Evolutionary conservation across 75 land plant species (phyloP).

Genomic region (Larix kaempferi): DNA sequence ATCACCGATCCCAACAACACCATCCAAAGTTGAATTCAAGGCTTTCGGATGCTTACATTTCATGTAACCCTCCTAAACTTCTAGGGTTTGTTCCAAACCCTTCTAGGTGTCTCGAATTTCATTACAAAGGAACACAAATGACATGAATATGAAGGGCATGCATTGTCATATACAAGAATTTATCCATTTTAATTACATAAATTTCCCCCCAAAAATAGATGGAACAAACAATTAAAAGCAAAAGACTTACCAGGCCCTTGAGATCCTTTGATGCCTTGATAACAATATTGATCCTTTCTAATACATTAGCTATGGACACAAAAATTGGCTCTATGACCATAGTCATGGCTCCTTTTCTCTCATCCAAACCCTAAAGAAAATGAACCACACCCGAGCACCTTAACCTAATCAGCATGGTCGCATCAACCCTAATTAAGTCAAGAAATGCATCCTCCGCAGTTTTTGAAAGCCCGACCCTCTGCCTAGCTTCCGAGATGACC

Average conservation of each 20-base stretch:
- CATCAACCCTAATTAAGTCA: constrained; percentile 78
- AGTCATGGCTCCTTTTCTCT: constrained; percentile 95
- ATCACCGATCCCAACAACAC: no score
- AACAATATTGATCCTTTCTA: constrained; percentile 69
- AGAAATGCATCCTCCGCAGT: constrained; percentile 89
- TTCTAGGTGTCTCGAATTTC: no score
- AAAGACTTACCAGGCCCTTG: constrained; percentile 72
- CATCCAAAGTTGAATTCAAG: no score
- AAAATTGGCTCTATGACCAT: constrained; percentile 98
- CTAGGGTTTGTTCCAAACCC: no score
- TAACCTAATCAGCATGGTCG: constrained; percentile 65
- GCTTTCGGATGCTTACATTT: no score
- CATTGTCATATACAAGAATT: no score
- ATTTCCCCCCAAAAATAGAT: no score
- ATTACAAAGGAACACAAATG: no score
- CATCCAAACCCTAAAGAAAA: constrained; percentile 89
- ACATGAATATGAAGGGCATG: no score
- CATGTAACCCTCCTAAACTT: no score
- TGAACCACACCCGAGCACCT: constrained; percentile 94
- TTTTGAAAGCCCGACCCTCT: constrained; percentile 72
- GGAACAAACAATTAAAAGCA: background rate
- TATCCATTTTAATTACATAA: no score
- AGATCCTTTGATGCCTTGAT: constrained; percentile 78
- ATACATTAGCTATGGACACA: constrained; percentile 83
- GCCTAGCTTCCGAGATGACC: constrained; percentile 63